A percentile compares a stretch with the other conserved stretches of the same genome.
phyloP scores from a whole-genome alignment of 2,329 filamentous ascomycete genomes.

The Talaromyces sp. region DNA sequence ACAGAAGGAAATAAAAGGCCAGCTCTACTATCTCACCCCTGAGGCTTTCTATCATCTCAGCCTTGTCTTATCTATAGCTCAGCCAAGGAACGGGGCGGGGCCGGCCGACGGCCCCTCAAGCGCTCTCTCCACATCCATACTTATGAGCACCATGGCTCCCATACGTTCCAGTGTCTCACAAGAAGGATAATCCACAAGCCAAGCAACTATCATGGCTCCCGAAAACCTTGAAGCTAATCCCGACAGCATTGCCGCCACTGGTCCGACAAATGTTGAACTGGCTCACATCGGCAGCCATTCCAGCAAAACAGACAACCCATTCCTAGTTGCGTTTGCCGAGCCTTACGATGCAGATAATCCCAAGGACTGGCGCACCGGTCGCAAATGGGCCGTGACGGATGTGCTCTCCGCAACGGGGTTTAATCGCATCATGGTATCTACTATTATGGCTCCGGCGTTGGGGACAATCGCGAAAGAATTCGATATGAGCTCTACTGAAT shows the following conservation, averaged over 20 bases:
- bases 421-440: slow-evolving; percentile 60
- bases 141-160: not conserved
- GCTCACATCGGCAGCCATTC: not conserved
- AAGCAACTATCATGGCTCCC: not conserved
- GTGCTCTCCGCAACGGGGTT: slow-evolving; percentile 56
- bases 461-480: slow-evolving; percentile 52
- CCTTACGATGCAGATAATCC: slow-evolving; percentile 41
- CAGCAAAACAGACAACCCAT: slow-evolving; percentile 17
- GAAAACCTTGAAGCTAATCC: not conserved
- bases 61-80: too few species aligned
- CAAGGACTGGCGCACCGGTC: slow-evolving; percentile 51
- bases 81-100: too few species aligned
- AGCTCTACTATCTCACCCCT: too few species aligned
- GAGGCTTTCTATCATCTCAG: too few species aligned
- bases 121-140: not conserved
- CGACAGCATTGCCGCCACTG: slow-evolving; percentile 1
- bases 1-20: too few species aligned
- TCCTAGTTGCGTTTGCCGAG: slow-evolving; percentile 43
- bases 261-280: slow-evolving; percentile 8
- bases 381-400: slow-evolving; percentile 56
- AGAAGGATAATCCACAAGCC: too few species aligned
- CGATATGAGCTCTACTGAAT: slow-evolving; percentile 44
- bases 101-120: too few species aligned
- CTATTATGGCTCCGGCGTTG: slow-evolving; percentile 54
- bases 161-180: not conserved